Evolutionary conservation across 306 rosid species (phyloP).

Genomic region (Trifolium pratense): DNA sequence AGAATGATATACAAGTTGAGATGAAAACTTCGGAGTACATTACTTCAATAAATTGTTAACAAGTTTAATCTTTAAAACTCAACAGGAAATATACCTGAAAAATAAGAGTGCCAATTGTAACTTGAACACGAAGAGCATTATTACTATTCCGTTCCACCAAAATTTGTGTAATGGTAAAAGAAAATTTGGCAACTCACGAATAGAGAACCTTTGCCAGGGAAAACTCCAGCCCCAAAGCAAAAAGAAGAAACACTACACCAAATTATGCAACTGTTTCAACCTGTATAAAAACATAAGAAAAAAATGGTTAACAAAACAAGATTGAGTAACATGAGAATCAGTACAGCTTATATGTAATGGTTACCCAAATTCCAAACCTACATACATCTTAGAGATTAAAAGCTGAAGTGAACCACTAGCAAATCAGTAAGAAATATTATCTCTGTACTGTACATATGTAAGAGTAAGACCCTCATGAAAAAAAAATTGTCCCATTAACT

Average conservation of each 20-base stretch:
- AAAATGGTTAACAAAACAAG: slow-evolving; percentile 26
- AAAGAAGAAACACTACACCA: slow-evolving; percentile 97
- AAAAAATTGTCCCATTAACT: no score
- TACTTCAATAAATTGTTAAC: slow-evolving; percentile 23
- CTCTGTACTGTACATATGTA: no score
- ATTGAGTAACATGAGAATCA: slow-evolving; percentile 17
- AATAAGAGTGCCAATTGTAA: slow-evolving; percentile 96
- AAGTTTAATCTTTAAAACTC: slow-evolving; percentile 24
- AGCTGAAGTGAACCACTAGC: slow-evolving; percentile 4
- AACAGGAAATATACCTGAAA: slow-evolving; percentile 75
- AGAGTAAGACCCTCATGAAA: no score
- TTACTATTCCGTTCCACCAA: slow-evolving; percentile 78
- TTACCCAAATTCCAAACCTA: slow-evolving; percentile 20
- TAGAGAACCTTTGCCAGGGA: slow-evolving; percentile 86
- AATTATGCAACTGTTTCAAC: slow-evolving; percentile 99
- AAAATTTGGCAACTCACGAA: slow-evolving; percentile 35
- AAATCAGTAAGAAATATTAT: neutral
- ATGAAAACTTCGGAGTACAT: slow-evolving; percentile 29
- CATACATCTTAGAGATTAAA: slow-evolving; percentile 22
- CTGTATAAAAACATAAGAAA: slow-evolving; percentile 50
- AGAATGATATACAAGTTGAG: slow-evolving; percentile 33
- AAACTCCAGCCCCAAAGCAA: slow-evolving; percentile 97
- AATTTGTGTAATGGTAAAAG: slow-evolving; percentile 25
- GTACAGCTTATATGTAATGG: slow-evolving; percentile 6
- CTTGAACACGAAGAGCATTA: slow-evolving; percentile 89